Percentiles rank a stretch among this genome's conserved stretches.
phyloP scores from a whole-genome alignment of 1,139 yeast species.

The Blastobotrys aristatus region DNA sequence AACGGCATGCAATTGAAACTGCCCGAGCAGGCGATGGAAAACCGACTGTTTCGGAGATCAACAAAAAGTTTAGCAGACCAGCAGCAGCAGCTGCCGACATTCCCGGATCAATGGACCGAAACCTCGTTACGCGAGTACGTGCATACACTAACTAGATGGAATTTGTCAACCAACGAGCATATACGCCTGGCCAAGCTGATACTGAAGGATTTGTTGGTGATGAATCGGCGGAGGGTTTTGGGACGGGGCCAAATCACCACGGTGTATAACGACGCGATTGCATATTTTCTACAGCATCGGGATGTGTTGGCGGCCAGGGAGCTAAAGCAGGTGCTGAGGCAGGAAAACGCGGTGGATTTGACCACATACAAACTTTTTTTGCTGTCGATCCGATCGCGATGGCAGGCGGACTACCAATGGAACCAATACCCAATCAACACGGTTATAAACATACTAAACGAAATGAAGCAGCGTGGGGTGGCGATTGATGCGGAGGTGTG shows the following conservation, averaged over 20 bases:
- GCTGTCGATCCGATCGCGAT: conserved; percentile 26
- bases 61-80: background rate
- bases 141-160: background rate
- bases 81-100: conserved; percentile 1
- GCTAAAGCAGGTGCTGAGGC: conserved; percentile 32
- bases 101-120: conserved; percentile 6
- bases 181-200: background rate
- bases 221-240: too few relatives aligned
- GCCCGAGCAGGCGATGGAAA: conserved; percentile 3
- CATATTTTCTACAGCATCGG: conserved; percentile 36
- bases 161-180: background rate
- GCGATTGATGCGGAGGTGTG: conserved; percentile 40
- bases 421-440: conserved; percentile 28
- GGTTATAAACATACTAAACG: conserved; percentile 23
- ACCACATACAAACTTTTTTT: conserved; percentile 43
- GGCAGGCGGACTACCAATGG: conserved; percentile 28
- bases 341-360: conserved; percentile 31
- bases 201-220: conserved; percentile 6
- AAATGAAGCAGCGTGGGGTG: conserved; percentile 33
- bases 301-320: conserved; percentile 43
- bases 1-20: background rate
- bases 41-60: conserved; percentile 1
- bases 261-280: conserved; percentile 43
- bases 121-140: conserved; percentile 1
- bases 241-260: too few relatives aligned